phyloP scores from a whole-genome alignment of 257 asterid genomes.

The Penstemon davidsonii region DNA sequence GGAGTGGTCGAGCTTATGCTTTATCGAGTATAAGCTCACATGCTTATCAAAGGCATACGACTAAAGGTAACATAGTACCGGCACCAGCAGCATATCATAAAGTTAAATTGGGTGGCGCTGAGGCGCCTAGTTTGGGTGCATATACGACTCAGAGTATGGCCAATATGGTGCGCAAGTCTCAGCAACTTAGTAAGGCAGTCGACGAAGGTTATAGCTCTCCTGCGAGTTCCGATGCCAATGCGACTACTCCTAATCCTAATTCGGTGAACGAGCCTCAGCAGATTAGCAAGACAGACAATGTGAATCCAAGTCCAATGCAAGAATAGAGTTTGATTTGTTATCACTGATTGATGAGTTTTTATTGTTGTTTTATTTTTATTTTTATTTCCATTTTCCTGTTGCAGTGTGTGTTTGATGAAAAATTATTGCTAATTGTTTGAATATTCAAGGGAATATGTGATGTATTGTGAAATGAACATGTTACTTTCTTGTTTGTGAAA shows the following conservation, averaged over 20 bases:
- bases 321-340: neutral
- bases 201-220: neutral
- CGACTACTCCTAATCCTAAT: neutral
- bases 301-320: neutral
- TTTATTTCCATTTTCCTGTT: neutral
- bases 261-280: constrained; percentile 29
- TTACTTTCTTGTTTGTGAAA: neutral
- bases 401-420: neutral
- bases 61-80: constrained; percentile 18
- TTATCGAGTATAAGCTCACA: constrained; percentile 23
- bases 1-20: constrained; percentile 24
- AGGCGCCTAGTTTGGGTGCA: constrained; percentile 18
- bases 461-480: neutral
- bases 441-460: too few relatives aligned
- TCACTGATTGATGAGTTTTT: neutral
- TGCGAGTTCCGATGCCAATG: too few relatives aligned
- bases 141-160: constrained; percentile 25
- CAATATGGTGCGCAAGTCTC: constrained; percentile 31
- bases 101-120: neutral
- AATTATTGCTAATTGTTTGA: too few relatives aligned
- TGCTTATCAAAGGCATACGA: constrained; percentile 24
- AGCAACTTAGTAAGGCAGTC: constrained; percentile 16
- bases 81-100: neutral
- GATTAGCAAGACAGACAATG: constrained; percentile 4
- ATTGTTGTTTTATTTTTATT: neutral